phyloP scores from a whole-genome alignment of 148 eudicot species.

The Chenopodium quinoa region DNA sequence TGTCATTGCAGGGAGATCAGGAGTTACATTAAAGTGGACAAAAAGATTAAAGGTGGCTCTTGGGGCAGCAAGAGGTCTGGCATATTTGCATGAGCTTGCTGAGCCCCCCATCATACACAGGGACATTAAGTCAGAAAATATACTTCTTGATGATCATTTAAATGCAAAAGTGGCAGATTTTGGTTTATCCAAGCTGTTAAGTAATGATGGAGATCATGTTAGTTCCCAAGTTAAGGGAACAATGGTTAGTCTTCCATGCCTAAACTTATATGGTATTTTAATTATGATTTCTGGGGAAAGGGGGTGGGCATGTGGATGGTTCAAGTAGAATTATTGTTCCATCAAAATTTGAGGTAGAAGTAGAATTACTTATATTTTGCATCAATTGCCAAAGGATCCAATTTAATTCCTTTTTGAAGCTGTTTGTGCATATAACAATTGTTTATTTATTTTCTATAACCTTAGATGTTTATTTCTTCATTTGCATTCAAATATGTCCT shows the following conservation, averaged over 20 bases:
- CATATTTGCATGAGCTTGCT: constrained; percentile 88
- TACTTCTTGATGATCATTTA: constrained; percentile 67
- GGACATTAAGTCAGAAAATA: constrained; percentile 81
- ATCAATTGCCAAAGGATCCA: neutral
- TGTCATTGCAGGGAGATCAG: constrained; percentile 56
- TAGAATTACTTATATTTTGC: neutral
- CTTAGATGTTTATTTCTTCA: neutral
- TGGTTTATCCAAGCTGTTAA: constrained; percentile 69
- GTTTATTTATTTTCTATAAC: neutral
- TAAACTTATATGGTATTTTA: neutral
- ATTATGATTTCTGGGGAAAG: neutral
- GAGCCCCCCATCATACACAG: constrained; percentile 87
- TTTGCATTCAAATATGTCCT: neutral
- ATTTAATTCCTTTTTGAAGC: neutral
- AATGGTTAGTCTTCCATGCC: constrained; percentile 43
- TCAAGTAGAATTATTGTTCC: neutral
- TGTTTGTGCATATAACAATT: too few species aligned
- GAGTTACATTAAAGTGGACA: constrained; percentile 71
- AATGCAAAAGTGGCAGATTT: constrained; percentile 89
- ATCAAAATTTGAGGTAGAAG: neutral
- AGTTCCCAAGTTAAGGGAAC: constrained; percentile 94
- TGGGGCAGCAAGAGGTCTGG: constrained; percentile 88
- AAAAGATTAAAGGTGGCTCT: constrained; percentile 71
- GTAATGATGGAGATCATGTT: constrained; percentile 51
- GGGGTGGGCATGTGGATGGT: neutral